Percentiles rank a stretch among this genome's conserved stretches.
Evolutionary conservation across 495 filamentous ascomycete species (phyloP).

Genomic region (Parathielavia appendiculata): DNA sequence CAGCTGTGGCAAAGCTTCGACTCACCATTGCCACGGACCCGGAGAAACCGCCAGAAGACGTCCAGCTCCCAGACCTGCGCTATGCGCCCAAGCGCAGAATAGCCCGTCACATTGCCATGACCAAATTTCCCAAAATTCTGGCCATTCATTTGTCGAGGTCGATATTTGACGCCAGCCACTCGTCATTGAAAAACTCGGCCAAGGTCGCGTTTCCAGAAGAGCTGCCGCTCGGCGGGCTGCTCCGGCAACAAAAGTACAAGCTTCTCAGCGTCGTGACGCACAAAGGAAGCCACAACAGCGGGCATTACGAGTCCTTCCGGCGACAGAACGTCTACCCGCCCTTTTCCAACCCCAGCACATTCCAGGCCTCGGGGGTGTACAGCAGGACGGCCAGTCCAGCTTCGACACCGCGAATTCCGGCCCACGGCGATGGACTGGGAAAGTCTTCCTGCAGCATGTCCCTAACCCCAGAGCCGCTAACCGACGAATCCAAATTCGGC

Average conservation of each 20-base stretch:
- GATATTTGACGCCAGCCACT: constrained; percentile 68
- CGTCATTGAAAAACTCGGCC: constrained; percentile 86
- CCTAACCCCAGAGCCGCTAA: constrained; percentile 38
- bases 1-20: constrained; percentile 51
- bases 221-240: constrained; percentile 71
- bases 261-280: constrained; percentile 86
- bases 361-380: constrained; percentile 64
- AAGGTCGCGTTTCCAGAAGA: constrained; percentile 88
- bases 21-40: constrained; percentile 67
- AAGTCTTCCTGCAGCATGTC: constrained; percentile 29
- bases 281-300: constrained; percentile 91
- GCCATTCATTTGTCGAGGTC: constrained; percentile 90
- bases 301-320: constrained; percentile 95
- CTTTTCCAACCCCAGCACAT: constrained; percentile 74
- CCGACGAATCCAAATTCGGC: constrained; percentile 24
- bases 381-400: constrained; percentile 47
- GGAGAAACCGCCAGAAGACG: constrained; percentile 63
- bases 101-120: constrained; percentile 77
- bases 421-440: constrained; percentile 4
- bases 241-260: constrained; percentile 73
- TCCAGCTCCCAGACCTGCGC: constrained; percentile 67
- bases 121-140: constrained; percentile 78
- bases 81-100: constrained; percentile 77
- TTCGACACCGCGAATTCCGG: constrained; percentile 40
- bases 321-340: constrained; percentile 69